phyloP scores from a whole-genome alignment of 139 green algal species.

The Picochlorum sp. region DNA sequence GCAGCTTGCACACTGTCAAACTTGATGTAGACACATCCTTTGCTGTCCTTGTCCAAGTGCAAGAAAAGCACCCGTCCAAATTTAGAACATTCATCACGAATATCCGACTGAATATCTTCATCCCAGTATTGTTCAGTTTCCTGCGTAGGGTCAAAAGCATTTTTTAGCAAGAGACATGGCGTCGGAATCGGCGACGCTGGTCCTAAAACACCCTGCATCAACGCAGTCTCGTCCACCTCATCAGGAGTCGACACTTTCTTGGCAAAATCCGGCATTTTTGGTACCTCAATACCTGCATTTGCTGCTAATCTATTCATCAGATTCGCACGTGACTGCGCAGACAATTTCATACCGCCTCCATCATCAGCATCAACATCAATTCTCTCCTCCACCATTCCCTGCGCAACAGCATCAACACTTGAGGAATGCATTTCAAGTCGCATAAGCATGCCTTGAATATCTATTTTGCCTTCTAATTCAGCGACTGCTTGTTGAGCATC shows the following conservation, averaged over 20 bases:
- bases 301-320: conserved; percentile 82
- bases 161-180: conserved; percentile 87
- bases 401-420: neutral
- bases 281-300: conserved; percentile 34
- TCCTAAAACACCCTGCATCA: conserved; percentile 76
- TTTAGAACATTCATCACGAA: conserved; percentile 81
- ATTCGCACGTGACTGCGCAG: conserved; percentile 44
- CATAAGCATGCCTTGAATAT: conserved; percentile 7
- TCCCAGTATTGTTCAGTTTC: conserved; percentile 77
- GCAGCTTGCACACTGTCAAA: conserved; percentile 52
- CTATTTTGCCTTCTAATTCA: neutral
- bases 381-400: conserved; percentile 17
- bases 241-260: neutral
- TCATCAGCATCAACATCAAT: conserved; percentile 21
- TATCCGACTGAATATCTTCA: conserved; percentile 79
- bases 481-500: neutral
- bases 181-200: conserved; percentile 84
- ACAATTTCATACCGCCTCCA: conserved; percentile 64
- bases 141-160: conserved; percentile 81
- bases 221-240: neutral
- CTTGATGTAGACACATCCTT: conserved; percentile 88
- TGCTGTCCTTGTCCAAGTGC: conserved; percentile 69
- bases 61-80: conserved; percentile 77
- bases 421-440: neutral
- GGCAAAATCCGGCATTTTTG: conserved; percentile 10